A percentile compares a stretch with the other conserved stretches of the same genome.
phyloP scores from a whole-genome alignment of 176 grass and related monocot genomes.

The Panicum miliaceum region DNA sequence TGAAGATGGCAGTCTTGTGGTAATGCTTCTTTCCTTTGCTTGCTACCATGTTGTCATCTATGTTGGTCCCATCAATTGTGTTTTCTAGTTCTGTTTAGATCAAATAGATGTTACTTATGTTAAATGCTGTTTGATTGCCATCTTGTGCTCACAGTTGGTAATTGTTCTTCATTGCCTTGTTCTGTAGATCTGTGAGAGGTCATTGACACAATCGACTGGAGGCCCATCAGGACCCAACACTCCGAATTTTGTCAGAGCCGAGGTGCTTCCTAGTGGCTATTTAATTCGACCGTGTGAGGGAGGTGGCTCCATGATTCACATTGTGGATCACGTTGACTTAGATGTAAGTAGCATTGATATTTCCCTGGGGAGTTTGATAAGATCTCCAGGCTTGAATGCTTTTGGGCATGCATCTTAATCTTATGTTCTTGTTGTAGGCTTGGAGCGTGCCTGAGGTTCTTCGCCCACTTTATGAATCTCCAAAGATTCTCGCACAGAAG shows the following conservation, averaged over 20 bases:
- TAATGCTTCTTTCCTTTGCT: slow-evolving; percentile 43
- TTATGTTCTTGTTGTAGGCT: slow-evolving; percentile 56
- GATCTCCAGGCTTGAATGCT: slow-evolving; percentile 30
- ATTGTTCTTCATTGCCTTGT: slow-evolving; percentile 37
- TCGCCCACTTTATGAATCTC: slow-evolving; percentile 93
- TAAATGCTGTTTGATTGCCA: not conserved
- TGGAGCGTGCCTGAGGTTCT: slow-evolving; percentile 98
- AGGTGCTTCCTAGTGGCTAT: slow-evolving; percentile 94
- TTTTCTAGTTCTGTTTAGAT: slow-evolving; percentile 19
- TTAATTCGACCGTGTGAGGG: slow-evolving; percentile 97
- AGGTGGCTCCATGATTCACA: slow-evolving; percentile 99
- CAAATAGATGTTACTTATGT: not conserved
- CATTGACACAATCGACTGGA: slow-evolving; percentile 82
- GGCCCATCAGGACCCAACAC: slow-evolving; percentile 83
- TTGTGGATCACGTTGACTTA: slow-evolving; percentile 98
- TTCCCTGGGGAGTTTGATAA: not conserved
- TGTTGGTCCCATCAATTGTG: not conserved
- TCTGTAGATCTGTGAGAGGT: slow-evolving; percentile 97
- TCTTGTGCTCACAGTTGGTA: slow-evolving; percentile 32
- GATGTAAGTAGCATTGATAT: slow-evolving; percentile 66
- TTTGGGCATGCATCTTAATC: slow-evolving; percentile 29
- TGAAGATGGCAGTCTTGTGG: slow-evolving; percentile 99
- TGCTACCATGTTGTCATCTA: slow-evolving; percentile 31
- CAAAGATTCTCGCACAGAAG: slow-evolving; percentile 95
- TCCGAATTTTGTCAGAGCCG: slow-evolving; percentile 90